Conservation (phyloP, 352 stramenopile species). For the Phytopythium helicoides region DNA sequence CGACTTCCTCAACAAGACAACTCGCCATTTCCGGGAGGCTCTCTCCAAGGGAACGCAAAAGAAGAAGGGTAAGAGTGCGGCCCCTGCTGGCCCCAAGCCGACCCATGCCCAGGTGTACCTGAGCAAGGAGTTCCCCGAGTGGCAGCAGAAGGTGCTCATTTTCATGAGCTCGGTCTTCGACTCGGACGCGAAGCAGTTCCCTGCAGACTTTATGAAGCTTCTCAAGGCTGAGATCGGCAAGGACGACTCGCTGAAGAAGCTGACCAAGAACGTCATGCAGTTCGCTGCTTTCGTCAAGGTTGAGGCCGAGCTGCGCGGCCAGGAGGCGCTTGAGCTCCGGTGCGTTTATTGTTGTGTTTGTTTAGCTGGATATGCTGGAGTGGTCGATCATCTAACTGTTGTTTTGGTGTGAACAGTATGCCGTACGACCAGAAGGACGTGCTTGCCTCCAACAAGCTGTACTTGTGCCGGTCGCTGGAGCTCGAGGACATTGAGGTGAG, state of each 20-base stretch:
- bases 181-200: conserved; percentile 61
- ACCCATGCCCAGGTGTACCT: conserved; percentile 88
- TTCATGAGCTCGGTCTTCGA: conserved; percentile 79
- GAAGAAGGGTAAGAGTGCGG: conserved; percentile 92
- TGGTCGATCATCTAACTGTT: background rate
- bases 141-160: conserved; percentile 82
- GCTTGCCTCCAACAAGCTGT: conserved; percentile 90
- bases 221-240: conserved; percentile 74
- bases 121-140: conserved; percentile 80
- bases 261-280: conserved; percentile 96
- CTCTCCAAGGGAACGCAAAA: conserved; percentile 74
- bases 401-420: conserved; percentile 51
- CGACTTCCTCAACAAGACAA: conserved; percentile 92
- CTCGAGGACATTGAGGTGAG: conserved; percentile 80
- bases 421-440: conserved; percentile 95
- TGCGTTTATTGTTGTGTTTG: conserved; percentile 18
- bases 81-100: conserved; percentile 71
- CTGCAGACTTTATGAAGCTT: conserved; percentile 84
- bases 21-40: conserved; percentile 90
- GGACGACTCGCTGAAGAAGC: conserved; percentile 83
- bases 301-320: conserved; percentile 90
- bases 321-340: conserved; percentile 91
- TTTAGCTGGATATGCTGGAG: too few species aligned
- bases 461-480: conserved; percentile 88
- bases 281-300: conserved; percentile 95